Evolutionary conservation across 768 basidiomycete species (phyloP).

Genomic region (Gloeopeniophorella convolvens): DNA sequence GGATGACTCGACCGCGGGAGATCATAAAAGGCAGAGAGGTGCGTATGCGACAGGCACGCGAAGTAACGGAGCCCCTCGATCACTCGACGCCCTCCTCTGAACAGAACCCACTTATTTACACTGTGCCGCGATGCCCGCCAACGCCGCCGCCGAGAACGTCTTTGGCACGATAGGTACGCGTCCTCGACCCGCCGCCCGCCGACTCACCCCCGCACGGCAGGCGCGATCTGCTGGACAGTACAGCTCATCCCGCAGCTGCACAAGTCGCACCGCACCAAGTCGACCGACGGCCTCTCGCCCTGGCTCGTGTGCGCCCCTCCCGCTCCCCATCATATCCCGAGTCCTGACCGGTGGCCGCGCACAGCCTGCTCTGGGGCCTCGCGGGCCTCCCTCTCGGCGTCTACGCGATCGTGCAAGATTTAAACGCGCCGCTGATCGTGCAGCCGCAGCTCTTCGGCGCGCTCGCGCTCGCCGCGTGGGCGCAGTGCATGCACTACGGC

Average conservation of each 20-base stretch:
- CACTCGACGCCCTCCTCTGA: too few species aligned
- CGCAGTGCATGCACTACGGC: conserved; percentile 69
- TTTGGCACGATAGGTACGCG: conserved; percentile 58
- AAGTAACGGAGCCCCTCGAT: background rate
- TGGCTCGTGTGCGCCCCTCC: conserved; percentile 48
- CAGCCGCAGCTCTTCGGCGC: conserved; percentile 62
- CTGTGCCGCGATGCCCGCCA: conserved; percentile 35
- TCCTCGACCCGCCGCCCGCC: background rate
- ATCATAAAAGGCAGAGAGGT: too few species aligned
- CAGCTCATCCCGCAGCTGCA: conserved; percentile 67
- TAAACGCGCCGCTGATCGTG: conserved; percentile 68
- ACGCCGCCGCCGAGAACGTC: conserved; percentile 54
- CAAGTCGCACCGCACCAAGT: conserved; percentile 65
- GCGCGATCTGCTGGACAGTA: conserved; percentile 59
- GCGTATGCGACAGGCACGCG: background rate
- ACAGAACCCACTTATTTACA: background rate
- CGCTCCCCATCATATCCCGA: too few species aligned
- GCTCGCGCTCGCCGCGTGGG: conserved; percentile 56
- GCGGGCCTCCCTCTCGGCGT: conserved; percentile 57
- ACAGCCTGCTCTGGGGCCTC: conserved; percentile 56
- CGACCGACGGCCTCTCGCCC: conserved; percentile 61
- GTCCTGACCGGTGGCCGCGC: background rate
- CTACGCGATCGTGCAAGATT: conserved; percentile 55
- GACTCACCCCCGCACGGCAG: conserved; percentile 44
- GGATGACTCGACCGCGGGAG: too few species aligned